A percentile compares a stretch with the other conserved stretches of the same genome.
Evolutionary conservation across 495 filamentous ascomycete species (phyloP).

Genomic region (Tuber aestivum): DNA sequence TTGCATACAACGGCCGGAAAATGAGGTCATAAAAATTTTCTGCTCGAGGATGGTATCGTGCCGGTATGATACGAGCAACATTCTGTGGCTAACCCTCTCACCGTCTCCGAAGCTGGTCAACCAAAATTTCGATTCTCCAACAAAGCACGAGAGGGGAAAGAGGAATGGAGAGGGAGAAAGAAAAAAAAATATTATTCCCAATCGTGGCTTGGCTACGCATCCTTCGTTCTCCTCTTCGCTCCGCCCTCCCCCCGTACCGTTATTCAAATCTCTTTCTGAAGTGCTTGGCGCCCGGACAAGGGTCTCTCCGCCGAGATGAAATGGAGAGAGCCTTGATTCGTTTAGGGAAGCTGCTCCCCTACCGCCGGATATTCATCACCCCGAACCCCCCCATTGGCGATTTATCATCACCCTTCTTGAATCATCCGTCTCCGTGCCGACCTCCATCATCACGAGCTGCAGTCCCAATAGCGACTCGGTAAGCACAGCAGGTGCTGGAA

Average conservation of each 20-base stretch:
- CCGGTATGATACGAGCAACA: conserved; percentile 9
- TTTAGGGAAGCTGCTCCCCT: background rate
- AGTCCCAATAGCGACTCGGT: background rate
- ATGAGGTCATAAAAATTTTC: conserved; percentile 26
- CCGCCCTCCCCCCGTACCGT: background rate
- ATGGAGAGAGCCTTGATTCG: background rate
- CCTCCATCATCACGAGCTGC: background rate
- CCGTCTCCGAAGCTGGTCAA: conserved; percentile 12
- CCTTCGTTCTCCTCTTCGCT: conserved; percentile 1
- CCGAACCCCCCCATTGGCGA: conserved; percentile 27
- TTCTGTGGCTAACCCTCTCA: conserved; percentile 20
- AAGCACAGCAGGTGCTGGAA: background rate
- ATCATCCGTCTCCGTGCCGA: conserved; percentile 17
- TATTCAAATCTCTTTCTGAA: conserved; percentile 7
- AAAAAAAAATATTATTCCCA: conserved; percentile 20
- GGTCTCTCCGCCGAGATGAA: conserved; percentile 19
- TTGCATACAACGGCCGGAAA: conserved; percentile 16
- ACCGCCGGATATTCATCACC: conserved; percentile 26
- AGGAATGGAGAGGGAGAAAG: background rate
- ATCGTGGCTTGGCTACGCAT: conserved; percentile 20
- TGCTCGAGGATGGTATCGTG: conserved; percentile 24
- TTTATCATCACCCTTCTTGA: conserved; percentile 24
- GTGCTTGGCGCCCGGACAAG: conserved; percentile 8
- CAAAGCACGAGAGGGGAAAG: conserved; percentile 9
- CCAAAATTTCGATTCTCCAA: conserved; percentile 10